Conservation (phyloP, 1,139 yeast genomes). For the Taiozyma sp. region DNA sequence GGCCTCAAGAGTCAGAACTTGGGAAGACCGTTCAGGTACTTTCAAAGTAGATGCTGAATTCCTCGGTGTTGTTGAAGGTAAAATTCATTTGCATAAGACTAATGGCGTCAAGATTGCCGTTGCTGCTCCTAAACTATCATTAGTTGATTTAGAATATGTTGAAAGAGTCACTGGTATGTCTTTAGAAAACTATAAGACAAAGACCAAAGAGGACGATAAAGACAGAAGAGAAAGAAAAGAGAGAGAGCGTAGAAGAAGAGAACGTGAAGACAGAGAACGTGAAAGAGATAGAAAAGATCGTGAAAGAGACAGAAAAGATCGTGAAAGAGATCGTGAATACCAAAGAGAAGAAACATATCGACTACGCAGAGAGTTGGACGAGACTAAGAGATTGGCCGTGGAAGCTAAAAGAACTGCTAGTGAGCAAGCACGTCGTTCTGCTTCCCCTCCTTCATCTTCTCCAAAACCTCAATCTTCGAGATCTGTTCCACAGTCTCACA, state of each 20-base stretch:
- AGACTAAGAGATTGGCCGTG: slow-evolving; percentile 18
- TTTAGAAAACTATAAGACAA: slow-evolving; percentile 48
- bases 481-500: slow-evolving; percentile 28
- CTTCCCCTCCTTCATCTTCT: slow-evolving; percentile 31
- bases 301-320: slow-evolving; percentile 19
- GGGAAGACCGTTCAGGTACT: slow-evolving; percentile 94
- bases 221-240: slow-evolving; percentile 28
- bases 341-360: slow-evolving; percentile 25
- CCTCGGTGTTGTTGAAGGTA: slow-evolving; percentile 90
- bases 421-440: slow-evolving; percentile 1
- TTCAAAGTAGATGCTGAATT: slow-evolving; percentile 97
- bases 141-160: slow-evolving; percentile 86
- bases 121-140: slow-evolving; percentile 76
- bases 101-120: slow-evolving; percentile 98
- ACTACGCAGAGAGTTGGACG: slow-evolving; percentile 21
- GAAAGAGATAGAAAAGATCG: slow-evolving; percentile 27
- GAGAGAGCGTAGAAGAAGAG: slow-evolving; percentile 25
- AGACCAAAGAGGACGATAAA: slow-evolving; percentile 11
- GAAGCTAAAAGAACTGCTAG: slow-evolving; percentile 11
- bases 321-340: slow-evolving; percentile 20
- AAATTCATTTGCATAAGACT: slow-evolving; percentile 86
- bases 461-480: slow-evolving; percentile 28
- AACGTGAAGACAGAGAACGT: slow-evolving; percentile 26
- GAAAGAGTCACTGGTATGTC: slow-evolving; percentile 85
- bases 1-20: slow-evolving; percentile 78